Percentiles rank a stretch among this genome's conserved stretches.
Evolutionary conservation across 2,329 filamentous ascomycete species (phyloP).

Genomic region (Curvularia lunata): DNA sequence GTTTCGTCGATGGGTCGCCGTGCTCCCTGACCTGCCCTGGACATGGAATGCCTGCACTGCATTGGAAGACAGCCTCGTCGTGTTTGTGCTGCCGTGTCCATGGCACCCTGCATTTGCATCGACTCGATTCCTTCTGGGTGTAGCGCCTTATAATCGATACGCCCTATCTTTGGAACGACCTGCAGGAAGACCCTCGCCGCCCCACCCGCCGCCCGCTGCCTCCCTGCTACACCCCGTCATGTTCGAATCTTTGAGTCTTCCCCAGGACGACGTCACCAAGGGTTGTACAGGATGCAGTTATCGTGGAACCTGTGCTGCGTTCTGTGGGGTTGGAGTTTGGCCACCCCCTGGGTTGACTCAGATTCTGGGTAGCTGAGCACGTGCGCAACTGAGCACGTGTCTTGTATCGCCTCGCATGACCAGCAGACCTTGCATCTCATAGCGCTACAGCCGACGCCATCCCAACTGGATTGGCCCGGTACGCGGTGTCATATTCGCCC

Average conservation of each 20-base stretch:
- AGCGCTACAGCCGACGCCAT: neutral
- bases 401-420: slow-evolving; percentile 4
- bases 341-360: neutral
- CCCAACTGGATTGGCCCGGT: neutral
- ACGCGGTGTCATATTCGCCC: neutral
- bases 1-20: neutral
- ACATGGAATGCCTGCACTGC: slow-evolving; percentile 7
- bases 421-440: slow-evolving; percentile 6
- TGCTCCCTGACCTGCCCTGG: neutral
- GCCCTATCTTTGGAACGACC: slow-evolving; percentile 10
- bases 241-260: neutral
- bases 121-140: neutral
- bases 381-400: slow-evolving; percentile 1
- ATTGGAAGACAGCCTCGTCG: neutral
- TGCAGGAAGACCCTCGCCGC: slow-evolving; percentile 4
- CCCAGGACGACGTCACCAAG: neutral
- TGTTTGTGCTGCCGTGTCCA: slow-evolving; percentile 6
- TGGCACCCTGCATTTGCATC: slow-evolving; percentile 14
- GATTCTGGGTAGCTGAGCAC: neutral
- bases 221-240: slow-evolving; percentile 3
- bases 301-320: neutral
- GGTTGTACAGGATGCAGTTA: neutral
- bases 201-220: neutral
- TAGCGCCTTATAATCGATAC: slow-evolving; percentile 16
- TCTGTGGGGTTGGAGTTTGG: neutral